These are phyloP conservation scores for Phytophthora fragariaefolia DNA, from an alignment of 352 stramenopile genomes.

Conservation along the genomic window DNA sequence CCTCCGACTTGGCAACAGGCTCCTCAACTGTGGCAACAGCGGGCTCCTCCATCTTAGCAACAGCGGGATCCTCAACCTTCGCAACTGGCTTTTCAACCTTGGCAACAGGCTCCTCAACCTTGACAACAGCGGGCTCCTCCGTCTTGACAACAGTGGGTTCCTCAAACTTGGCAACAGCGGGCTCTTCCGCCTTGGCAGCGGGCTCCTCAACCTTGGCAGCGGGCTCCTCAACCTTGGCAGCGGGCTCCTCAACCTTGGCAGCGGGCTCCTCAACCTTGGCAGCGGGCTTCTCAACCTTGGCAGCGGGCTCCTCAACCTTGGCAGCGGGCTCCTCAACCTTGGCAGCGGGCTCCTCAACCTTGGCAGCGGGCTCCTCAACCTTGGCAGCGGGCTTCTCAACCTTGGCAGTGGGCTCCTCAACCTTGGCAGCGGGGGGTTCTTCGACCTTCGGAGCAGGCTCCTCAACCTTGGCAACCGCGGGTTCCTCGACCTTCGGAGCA, in stretches of 20 bases:
- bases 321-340: background rate
- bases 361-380: background rate
- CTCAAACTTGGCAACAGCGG: conserved; percentile 4
- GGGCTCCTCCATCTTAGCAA: background rate
- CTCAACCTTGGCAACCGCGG: too few species aligned
- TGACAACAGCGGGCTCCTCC: background rate
- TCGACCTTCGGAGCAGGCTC: conserved; percentile 2
- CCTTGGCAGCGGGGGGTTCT: background rate
- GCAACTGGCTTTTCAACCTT: background rate
- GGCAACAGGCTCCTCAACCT: conserved; percentile 2
- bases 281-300: background rate
- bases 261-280: background rate
- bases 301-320: background rate
- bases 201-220: background rate
- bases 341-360: background rate
- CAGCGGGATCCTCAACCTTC: background rate
- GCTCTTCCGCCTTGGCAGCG: background rate
- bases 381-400: background rate
- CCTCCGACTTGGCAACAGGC: background rate
- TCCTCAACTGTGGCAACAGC: conserved; percentile 1
- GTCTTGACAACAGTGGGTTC: background rate
- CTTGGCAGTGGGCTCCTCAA: background rate
- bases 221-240: background rate
- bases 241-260: background rate
- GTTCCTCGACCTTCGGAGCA: background rate